Percentiles rank a stretch among this genome's conserved stretches.
Conservation (phyloP, 257 asterid genomes). For the Lycium barbarum region DNA sequence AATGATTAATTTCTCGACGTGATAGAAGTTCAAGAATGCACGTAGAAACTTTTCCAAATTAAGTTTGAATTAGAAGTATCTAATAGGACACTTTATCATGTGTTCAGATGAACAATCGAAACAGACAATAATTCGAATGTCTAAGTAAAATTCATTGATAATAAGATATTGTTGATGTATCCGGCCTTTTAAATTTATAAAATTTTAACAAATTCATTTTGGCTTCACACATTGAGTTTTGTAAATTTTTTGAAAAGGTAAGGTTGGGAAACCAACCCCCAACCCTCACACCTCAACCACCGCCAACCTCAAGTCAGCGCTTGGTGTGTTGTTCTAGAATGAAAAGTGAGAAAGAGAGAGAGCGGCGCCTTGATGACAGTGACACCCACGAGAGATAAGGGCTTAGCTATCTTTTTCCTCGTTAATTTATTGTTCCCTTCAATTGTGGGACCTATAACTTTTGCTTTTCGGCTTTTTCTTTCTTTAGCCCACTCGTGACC, state of each 20-base stretch:
- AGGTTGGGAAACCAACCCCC: neutral
- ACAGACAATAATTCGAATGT: too few relatives aligned
- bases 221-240: neutral
- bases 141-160: too few relatives aligned
- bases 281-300: neutral
- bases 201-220: neutral
- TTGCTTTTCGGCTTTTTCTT: slow-evolving; percentile 47
- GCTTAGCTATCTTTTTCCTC: slow-evolving; percentile 42
- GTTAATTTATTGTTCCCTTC: slow-evolving; percentile 38
- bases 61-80: too few relatives aligned
- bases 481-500: slow-evolving; percentile 64
- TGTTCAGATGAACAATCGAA: too few relatives aligned
- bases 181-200: too few relatives aligned
- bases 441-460: slow-evolving; percentile 11
- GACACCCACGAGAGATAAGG: neutral
- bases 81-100: too few relatives aligned
- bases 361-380: slow-evolving; percentile 43
- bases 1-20: too few relatives aligned
- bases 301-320: slow-evolving; percentile 19
- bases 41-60: too few relatives aligned
- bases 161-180: too few relatives aligned
- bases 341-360: slow-evolving; percentile 16
- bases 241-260: neutral
- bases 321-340: neutral
- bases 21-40: too few relatives aligned